Evolutionary conservation across 2,329 filamentous ascomycete genomes (phyloP).

Genomic region (Pseudogymnoascus sp.): DNA sequence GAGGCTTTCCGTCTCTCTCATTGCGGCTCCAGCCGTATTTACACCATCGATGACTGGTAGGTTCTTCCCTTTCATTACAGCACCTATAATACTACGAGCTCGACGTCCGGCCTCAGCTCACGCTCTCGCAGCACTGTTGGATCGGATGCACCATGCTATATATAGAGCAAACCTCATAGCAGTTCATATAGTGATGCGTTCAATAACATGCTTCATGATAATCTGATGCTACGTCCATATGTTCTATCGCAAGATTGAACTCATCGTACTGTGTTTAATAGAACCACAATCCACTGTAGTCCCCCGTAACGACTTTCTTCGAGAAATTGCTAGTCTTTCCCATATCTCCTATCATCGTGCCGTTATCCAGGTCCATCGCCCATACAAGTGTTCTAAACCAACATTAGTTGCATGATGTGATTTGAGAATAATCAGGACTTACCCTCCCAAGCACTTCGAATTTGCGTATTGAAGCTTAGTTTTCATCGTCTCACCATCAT

Average conservation of each 20-base stretch:
- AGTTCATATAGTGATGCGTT: no score
- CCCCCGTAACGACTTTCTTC: no score
- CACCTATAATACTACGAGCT: conserved; percentile 48
- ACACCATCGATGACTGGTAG: conserved; percentile 60
- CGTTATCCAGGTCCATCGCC: conserved; percentile 15
- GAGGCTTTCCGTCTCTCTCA: conserved; percentile 54
- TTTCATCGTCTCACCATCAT: conserved; percentile 21
- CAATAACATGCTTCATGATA: no score
- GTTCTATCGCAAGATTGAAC: no score
- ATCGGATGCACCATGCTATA: no score
- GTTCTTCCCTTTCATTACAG: conserved; percentile 49
- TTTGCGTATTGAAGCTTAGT: conserved; percentile 15
- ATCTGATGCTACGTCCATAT: no score
- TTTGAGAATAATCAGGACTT: not conserved
- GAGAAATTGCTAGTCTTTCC: no score
- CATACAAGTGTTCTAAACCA: conserved; percentile 17
- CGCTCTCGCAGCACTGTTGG: no score
- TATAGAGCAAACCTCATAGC: no score
- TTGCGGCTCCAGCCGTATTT: conserved; percentile 58
- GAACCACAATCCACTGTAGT: no score
- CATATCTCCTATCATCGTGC: not conserved
- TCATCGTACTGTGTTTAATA: no score
- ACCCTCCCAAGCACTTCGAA: conserved; percentile 17
- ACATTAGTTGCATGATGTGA: not conserved
- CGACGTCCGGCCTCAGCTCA: no score